Base-by-base conservation (phyloP, 2,329 filamentous ascomycete species). In the Drechslerella coelobrocha region DNA sequence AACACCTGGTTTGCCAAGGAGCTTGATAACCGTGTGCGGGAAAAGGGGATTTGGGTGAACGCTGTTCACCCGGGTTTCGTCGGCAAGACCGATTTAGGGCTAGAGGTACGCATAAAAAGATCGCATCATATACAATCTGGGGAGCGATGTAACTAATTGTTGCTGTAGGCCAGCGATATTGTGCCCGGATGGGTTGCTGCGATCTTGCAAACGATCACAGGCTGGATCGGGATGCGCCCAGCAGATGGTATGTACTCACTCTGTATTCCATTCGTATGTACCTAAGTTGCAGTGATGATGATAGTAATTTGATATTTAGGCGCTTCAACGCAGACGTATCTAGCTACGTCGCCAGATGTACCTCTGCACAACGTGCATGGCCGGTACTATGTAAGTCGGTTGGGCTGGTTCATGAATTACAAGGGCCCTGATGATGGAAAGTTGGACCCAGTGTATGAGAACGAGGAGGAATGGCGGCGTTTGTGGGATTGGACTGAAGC, bases 1-100 rank as follows among this genome's bases (percentile, higher is more conserved):
- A 81, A 83, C 68, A 73, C 83, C 2, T 76, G 83, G 1, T 82
- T 80, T 73, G 77, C 80, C 2, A 74, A 76, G 7, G 78, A 81
- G 53, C 74, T 84, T 2, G 78, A 74, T 48, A 90, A 17, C 84
- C 85, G 3, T 88, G 90, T n/a, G 89, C 89, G 1, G 84, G 83
- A 14, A 78, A 81, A 61, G 27, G 71, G 71, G 50, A 75, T 83
- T 48, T 78, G 78, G 75, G 74, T 73, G 51, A 74, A 74, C 63
- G 65, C 60, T 21, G 55, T 59, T 19, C 71, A 75, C 56, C 74
- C 74, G 17, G 74, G 74, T 50, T 62, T 57, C 53, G 61, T 60
- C n/a, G 43, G 41, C 29, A 52, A 26, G 41, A 62, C 57, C 12
- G 63, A 65, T 41, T 7, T 65, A 39, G 68, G 62, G 48, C 47